phyloP scores from a whole-genome alignment of 2,329 filamentous ascomycete genomes.

The Microcyclospora tardicrescens region DNA sequence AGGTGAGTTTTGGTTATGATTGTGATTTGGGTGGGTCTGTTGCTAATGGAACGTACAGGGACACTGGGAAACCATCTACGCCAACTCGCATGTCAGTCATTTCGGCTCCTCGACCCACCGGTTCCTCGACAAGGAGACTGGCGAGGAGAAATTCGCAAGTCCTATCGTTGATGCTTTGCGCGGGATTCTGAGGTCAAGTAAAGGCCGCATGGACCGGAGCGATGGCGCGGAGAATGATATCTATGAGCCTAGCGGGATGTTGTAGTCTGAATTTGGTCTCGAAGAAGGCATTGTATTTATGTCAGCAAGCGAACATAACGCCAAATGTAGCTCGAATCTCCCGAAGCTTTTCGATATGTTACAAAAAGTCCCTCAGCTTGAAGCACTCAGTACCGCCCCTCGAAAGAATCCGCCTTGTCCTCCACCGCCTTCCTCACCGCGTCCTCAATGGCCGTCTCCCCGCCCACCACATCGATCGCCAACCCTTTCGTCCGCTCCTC shows the following conservation, averaged over 20 bases:
- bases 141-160: constrained; percentile 16
- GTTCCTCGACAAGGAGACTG: constrained; percentile 10
- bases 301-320: no score
- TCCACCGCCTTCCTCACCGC: constrained; percentile 28
- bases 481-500: constrained; percentile 33
- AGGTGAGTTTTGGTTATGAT: constrained; percentile 5
- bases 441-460: constrained; percentile 26
- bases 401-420: constrained; percentile 24
- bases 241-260: constrained; percentile 8
- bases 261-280: no score
- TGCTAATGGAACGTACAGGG: no score
- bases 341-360: no score
- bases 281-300: no score
- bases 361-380: no score
- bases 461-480: constrained; percentile 28
- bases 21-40: no score
- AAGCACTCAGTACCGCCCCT: constrained; percentile 18
- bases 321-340: no score
- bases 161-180: constrained; percentile 23
- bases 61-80: no score
- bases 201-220: constrained; percentile 21
- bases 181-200: constrained; percentile 21
- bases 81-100: no score
- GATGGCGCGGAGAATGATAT: constrained; percentile 16
- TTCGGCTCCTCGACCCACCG: no score